Evolutionary conservation across 2,329 filamentous ascomycete genomes (phyloP).

Genomic region (Aureobasidium pullulans): DNA sequence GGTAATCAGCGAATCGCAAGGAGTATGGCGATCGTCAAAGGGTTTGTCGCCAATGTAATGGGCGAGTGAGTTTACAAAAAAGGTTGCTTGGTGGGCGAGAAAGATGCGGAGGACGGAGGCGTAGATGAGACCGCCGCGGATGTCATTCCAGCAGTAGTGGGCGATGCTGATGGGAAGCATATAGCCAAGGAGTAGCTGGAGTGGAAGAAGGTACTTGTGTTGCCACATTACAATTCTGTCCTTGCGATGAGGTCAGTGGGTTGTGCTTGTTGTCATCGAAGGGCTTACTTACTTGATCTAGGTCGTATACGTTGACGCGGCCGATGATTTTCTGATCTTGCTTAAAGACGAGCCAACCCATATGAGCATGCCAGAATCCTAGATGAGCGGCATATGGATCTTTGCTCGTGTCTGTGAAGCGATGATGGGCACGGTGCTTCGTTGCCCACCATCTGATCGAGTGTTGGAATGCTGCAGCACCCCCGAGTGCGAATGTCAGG

Average conservation of each 20-base stretch:
- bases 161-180: slow-evolving; percentile 67
- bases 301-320: too few relatives aligned
- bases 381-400: too few relatives aligned
- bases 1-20: slow-evolving; percentile 80
- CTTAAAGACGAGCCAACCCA: too few relatives aligned
- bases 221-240: slow-evolving; percentile 81
- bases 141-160: slow-evolving; percentile 75
- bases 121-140: slow-evolving; percentile 74
- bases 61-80: slow-evolving; percentile 89
- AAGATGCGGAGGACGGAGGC: slow-evolving; percentile 79
- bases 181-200: slow-evolving; percentile 68
- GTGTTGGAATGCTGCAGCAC: too few relatives aligned
- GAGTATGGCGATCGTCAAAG: slow-evolving; percentile 87
- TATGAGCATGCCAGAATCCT: too few relatives aligned
- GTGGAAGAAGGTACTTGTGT: slow-evolving; percentile 78
- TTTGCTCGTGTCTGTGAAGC: too few relatives aligned
- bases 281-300: too few relatives aligned
- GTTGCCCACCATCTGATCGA: too few relatives aligned
- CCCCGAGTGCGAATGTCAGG: too few relatives aligned
- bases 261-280: too few relatives aligned
- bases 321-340: too few relatives aligned
- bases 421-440: too few relatives aligned
- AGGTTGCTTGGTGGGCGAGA: slow-evolving; percentile 86
- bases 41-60: slow-evolving; percentile 91
- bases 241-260: slow-evolving; percentile 65